Evolutionary conservation across 768 basidiomycete genomes (phyloP).

Genomic region (Clathrus columnatus): DNA sequence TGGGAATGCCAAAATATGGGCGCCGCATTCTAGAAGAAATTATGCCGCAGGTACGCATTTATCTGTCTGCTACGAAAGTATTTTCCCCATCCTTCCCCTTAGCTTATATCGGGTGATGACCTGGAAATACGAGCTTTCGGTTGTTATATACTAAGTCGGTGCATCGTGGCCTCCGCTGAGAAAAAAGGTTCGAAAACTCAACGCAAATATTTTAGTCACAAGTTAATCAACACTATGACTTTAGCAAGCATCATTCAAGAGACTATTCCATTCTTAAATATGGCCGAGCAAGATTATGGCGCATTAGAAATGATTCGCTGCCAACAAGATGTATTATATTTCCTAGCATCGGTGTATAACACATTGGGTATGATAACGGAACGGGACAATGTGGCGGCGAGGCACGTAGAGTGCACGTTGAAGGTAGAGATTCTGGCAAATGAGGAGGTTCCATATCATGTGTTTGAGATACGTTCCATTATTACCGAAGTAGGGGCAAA

Average conservation of each 20-base stretch:
- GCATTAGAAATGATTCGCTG: slow-evolving; percentile 50
- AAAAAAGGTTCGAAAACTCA: slow-evolving; percentile 5
- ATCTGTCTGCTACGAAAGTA: not conserved
- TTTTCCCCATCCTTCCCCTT: not conserved
- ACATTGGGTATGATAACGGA: slow-evolving; percentile 49
- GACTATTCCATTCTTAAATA: slow-evolving; percentile 51
- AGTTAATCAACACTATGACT: slow-evolving; percentile 21
- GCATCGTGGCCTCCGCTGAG: slow-evolving; percentile 45
- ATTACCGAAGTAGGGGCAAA: slow-evolving; percentile 6
- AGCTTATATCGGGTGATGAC: slow-evolving; percentile 68
- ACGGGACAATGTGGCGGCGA: slow-evolving; percentile 44
- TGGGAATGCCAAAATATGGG: slow-evolving; percentile 62
- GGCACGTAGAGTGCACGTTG: slow-evolving; percentile 39
- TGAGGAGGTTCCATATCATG: not conserved
- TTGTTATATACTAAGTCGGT: slow-evolving; percentile 65
- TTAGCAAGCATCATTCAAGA: slow-evolving; percentile 35
- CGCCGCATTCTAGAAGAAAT: slow-evolving; percentile 63
- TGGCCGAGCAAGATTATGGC: slow-evolving; percentile 59
- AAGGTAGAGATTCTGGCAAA: slow-evolving; percentile 13
- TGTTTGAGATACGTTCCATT: slow-evolving; percentile 4
- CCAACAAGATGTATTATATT: slow-evolving; percentile 60
- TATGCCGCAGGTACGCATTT: slow-evolving; percentile 60
- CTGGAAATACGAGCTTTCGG: slow-evolving; percentile 69
- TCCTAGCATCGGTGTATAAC: slow-evolving; percentile 62
- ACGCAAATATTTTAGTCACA: not conserved